Evolutionary conservation across 345 rosid genomes (phyloP).

Genomic region (Barbarea vulgaris): DNA sequence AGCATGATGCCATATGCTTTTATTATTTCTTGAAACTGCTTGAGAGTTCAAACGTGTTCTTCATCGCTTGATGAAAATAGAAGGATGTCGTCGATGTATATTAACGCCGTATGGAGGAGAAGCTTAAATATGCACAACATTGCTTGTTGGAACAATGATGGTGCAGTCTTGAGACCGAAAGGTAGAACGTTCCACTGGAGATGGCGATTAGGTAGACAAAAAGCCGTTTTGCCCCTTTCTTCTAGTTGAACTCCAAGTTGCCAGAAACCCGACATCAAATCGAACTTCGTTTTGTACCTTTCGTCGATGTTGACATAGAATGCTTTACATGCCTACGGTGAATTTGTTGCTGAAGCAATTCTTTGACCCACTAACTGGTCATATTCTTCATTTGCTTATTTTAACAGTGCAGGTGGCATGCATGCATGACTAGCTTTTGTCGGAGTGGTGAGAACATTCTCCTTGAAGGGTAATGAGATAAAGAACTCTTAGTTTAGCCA

Average conservation of each 20-base stretch:
- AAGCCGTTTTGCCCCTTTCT: not conserved
- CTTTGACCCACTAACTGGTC: not conserved
- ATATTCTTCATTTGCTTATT: not conserved
- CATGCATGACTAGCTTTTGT: no score
- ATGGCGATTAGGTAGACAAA: not conserved
- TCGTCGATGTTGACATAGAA: not conserved
- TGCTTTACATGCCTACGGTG: not conserved
- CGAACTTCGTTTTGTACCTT: not conserved
- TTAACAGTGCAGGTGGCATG: not conserved
- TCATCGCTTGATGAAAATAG: not conserved
- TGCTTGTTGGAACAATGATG: not conserved
- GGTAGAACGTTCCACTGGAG: not conserved
- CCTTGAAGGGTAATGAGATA: not conserved
- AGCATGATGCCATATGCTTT: not conserved
- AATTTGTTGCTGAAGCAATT: not conserved
- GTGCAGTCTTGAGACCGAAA: not conserved
- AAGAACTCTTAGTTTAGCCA: not conserved
- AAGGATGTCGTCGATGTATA: not conserved
- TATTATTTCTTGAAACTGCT: rapidly evolving
- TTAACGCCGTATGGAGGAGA: not conserved
- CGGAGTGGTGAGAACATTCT: not conserved
- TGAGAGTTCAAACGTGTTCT: rapidly evolving
- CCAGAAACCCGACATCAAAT: not conserved
- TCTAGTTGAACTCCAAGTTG: not conserved
- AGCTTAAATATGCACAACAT: not conserved